A percentile compares a stretch with the other conserved stretches of the same genome.
Conservation (phyloP, 179 eudicot species). For the Spinacia oleracea region DNA sequence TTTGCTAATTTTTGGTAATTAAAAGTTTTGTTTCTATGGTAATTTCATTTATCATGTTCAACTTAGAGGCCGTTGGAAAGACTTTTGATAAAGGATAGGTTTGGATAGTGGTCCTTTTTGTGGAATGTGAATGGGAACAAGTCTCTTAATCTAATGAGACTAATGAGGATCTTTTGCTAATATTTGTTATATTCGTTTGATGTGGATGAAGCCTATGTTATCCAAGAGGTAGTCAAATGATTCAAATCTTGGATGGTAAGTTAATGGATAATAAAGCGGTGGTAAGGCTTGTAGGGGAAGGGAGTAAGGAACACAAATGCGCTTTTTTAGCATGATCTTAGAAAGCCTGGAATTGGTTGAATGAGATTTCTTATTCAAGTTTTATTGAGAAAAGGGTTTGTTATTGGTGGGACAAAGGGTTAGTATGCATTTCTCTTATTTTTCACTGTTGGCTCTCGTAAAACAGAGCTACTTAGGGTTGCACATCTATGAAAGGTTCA, state of each 20-base stretch:
- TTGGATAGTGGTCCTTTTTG: neutral
- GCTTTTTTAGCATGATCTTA: too few species aligned
- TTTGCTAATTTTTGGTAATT: neutral
- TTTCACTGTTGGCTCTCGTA: neutral
- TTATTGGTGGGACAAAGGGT: neutral
- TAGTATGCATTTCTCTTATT: neutral
- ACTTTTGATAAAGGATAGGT: neutral
- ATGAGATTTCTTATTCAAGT: neutral
- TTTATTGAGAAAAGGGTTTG: neutral
- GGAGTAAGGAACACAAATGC: neutral
- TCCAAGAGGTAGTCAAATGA: neutral
- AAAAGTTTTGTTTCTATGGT: too few species aligned
- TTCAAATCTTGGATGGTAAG: neutral
- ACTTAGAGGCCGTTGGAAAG: neutral
- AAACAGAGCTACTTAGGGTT: neutral
- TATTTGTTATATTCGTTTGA: neutral
- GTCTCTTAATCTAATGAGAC: neutral
- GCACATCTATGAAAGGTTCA: neutral
- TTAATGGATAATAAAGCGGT: neutral
- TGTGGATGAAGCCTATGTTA: neutral
- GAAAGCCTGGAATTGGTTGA: neutral
- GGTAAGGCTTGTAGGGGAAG: neutral
- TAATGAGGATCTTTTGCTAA: neutral
- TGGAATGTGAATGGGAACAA: neutral
- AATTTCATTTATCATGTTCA: too few species aligned